Conservation (phyloP, 2,329 filamentous ascomycete species). For the Drechslerella dactyloides region DNA sequence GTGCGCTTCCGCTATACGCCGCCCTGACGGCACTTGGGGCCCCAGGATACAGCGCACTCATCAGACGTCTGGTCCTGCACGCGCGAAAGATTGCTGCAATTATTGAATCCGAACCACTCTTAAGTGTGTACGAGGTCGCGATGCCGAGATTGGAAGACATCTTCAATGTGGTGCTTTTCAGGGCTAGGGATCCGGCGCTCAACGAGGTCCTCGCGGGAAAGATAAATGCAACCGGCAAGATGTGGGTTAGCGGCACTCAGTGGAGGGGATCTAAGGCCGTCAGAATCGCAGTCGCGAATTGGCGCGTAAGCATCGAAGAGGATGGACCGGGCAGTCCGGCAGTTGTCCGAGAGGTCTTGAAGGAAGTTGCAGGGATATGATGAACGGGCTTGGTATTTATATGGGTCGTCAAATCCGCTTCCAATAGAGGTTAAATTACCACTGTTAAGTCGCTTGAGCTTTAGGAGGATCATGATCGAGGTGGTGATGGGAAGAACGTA, state of each 20-base stretch:
- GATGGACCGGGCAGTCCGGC: constrained; percentile 63
- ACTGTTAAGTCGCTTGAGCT: too few relatives aligned
- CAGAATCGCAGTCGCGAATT: constrained; percentile 85
- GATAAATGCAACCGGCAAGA: constrained; percentile 75
- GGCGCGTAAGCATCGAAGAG: constrained; percentile 73
- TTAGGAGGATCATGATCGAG: too few relatives aligned
- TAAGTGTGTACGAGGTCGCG: constrained; percentile 28
- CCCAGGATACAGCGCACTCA: constrained; percentile 71
- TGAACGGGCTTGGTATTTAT: background rate
- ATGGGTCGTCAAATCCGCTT: background rate
- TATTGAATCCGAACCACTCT: constrained; percentile 20
- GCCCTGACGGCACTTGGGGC: constrained; percentile 76
- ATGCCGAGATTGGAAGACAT: constrained; percentile 62
- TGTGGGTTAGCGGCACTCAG: constrained; percentile 81
- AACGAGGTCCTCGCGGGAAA: constrained; percentile 72
- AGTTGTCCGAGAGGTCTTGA: constrained; percentile 70
- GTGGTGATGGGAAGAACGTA: too few relatives aligned
- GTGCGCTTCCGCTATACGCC: constrained; percentile 87
- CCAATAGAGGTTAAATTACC: background rate
- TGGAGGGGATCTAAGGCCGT: constrained; percentile 76
- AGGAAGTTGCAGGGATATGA: constrained; percentile 58
- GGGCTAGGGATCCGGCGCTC: constrained; percentile 69
- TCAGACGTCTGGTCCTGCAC: constrained; percentile 74
- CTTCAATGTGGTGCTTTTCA: constrained; percentile 78
- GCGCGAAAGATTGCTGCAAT: constrained; percentile 72